Base-by-base conservation (phyloP, 495 filamentous ascomycete genomes). In the Clavariopsis aquatica region DNA sequence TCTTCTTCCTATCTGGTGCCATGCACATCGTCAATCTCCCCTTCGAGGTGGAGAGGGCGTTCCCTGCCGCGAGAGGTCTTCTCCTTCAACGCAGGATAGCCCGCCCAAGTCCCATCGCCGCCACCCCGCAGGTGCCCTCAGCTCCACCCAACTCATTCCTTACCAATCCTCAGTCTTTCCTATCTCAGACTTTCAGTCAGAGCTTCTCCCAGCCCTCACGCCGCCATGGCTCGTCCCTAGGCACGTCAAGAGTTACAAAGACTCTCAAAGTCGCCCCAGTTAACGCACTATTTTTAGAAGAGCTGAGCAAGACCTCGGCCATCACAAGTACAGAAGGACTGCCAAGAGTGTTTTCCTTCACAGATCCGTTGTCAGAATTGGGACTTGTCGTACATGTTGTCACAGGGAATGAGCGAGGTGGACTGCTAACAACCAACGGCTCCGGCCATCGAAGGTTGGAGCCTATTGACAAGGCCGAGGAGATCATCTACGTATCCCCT, bases 1-100 rank as follows among this genome's bases (percentile, higher is more conserved):
- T 98, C 69, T 95, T 89, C 79, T 96, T 93, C 73, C 83, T 96
- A n/a, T 81, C 87, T 19, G 92, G 92, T 3, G 84, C 89, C 24
- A 96, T 85, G 75, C 91, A 98, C 82, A 85, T 95, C 60, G 84
- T 98, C 59, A 89, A 95, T 74, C 83, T 99, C 62, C 92, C 94
- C 15, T 98, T 99, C 69, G 92, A 96, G 75, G 88, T 97, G 36
- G 91, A 96, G 70, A 85, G 83, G 52, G 91, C 90, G 10, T 90
- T 93, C 76, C 86, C 93, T 15, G 88, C 91, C 20, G 87, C 91
- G 6, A 79, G 83, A 20, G 94, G 94, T 10, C 78, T 96, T 29
- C 80, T 99, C 20, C 84, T 99, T 59, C 93, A 97, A 71, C 78
- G 92, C 41, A 96, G 89, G 65, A 74, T 82, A 2, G 66, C 76